Conservation (phyloP, 208 protist genomes). For the Wallacemonas rigidus region DNA sequence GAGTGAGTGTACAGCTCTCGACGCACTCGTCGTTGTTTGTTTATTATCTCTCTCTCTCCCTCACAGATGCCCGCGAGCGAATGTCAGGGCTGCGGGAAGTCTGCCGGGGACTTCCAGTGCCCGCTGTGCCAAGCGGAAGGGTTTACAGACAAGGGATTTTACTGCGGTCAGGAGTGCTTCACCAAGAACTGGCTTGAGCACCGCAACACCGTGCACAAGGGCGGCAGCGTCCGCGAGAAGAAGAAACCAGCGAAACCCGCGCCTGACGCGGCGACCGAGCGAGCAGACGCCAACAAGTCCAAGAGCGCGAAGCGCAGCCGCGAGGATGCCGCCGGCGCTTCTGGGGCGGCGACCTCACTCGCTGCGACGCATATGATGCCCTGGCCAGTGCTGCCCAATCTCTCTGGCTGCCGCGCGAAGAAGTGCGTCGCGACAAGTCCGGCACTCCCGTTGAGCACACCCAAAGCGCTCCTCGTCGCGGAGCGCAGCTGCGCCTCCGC, state of each 20-base stretch:
- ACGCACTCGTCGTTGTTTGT: background rate
- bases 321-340: background rate
- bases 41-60: background rate
- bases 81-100: slow-evolving; percentile 64
- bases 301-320: slow-evolving; percentile 30
- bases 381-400: slow-evolving; percentile 49
- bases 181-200: slow-evolving; percentile 77
- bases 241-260: slow-evolving; percentile 15
- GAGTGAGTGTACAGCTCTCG: too few species aligned
- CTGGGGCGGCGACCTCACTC: background rate
- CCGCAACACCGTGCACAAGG: slow-evolving; percentile 70
- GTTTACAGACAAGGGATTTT: slow-evolving; percentile 65
- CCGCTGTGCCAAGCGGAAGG: slow-evolving; percentile 82
- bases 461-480: slow-evolving; percentile 35
- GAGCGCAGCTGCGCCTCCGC: background rate
- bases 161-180: slow-evolving; percentile 85
- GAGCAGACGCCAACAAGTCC: background rate
- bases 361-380: slow-evolving; percentile 16
- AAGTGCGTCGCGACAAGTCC: slow-evolving; percentile 33
- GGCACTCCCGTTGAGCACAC: slow-evolving; percentile 30
- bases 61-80: slow-evolving; percentile 6
- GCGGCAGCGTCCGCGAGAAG: slow-evolving; percentile 62
- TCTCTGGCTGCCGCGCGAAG: slow-evolving; percentile 15
- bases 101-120: slow-evolving; percentile 70
- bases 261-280: slow-evolving; percentile 13